phyloP scores from a whole-genome alignment of 495 filamentous ascomycete genomes.

The Xylaria telfairii region DNA sequence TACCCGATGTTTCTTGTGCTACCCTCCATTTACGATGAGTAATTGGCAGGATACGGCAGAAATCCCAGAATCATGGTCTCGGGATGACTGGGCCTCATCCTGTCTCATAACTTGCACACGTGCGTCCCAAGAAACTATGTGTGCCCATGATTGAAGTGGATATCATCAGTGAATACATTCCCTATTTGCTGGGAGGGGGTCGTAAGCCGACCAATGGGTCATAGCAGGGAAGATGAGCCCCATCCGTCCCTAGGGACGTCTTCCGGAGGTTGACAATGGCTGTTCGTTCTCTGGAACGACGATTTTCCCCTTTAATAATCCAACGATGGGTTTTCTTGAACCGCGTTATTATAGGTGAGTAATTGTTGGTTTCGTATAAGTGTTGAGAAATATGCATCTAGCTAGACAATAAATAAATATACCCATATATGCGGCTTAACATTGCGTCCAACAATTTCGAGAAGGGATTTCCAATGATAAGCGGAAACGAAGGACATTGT shows the following conservation, averaged over 20 bases:
- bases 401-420: not conserved
- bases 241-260: not conserved
- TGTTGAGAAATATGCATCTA: not conserved
- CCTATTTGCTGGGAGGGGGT: not conserved
- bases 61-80: not conserved
- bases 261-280: not conserved
- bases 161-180: not conserved
- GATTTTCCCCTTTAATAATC: not conserved
- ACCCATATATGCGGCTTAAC: not conserved
- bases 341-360: not conserved
- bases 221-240: not conserved
- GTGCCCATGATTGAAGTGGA: not conserved
- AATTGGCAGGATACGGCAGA: not conserved
- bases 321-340: not conserved
- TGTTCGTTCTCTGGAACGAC: not conserved
- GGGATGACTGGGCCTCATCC: not conserved
- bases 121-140: not conserved
- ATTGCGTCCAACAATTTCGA: not conserved
- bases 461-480: not conserved
- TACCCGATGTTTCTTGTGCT: constrained; percentile 2
- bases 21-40: not conserved
- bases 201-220: constrained; percentile 17
- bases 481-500: not conserved
- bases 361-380: not conserved
- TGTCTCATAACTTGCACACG: constrained; percentile 13